Conservation (phyloP, 2,329 filamentous ascomycete species). For the Apiospora marii region DNA sequence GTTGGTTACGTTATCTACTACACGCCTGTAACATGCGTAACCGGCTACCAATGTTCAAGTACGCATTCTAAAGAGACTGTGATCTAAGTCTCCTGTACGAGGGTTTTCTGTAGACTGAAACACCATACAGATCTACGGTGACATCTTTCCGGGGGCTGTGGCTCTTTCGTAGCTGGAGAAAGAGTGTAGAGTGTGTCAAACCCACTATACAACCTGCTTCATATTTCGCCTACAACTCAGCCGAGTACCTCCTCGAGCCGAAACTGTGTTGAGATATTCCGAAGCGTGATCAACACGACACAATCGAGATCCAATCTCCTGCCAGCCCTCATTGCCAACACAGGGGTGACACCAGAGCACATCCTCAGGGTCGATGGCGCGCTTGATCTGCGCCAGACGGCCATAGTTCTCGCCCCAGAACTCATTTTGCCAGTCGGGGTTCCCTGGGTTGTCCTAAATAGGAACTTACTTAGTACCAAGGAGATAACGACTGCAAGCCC, state of each 20-base stretch:
- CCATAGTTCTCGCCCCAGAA: constrained; percentile 58
- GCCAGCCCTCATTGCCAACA: constrained; percentile 54
- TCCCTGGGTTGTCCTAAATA: constrained; percentile 39
- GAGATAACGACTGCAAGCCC: neutral
- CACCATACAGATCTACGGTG: neutral
- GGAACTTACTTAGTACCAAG: neutral
- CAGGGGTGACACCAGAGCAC: constrained; percentile 58
- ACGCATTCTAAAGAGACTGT: neutral
- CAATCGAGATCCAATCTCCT: constrained; percentile 36
- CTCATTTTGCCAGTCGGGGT: constrained; percentile 47
- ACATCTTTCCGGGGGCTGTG: neutral
- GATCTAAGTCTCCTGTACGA: neutral
- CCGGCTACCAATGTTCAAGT: neutral
- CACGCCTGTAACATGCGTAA: neutral
- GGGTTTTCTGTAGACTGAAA: neutral
- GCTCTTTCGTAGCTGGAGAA: neutral
- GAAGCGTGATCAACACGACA: constrained; percentile 25
- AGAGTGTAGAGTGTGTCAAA: neutral
- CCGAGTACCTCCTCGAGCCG: neutral
- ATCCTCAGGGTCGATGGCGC: constrained; percentile 53
- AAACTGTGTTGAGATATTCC: neutral
- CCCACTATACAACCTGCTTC: neutral
- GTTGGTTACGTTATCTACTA: neutral
- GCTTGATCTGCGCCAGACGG: constrained; percentile 53
- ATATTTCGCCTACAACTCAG: neutral